Evolutionary conservation across 345 rosid species (phyloP).

Genomic region (Rhodomyrtus tomentosa): DNA sequence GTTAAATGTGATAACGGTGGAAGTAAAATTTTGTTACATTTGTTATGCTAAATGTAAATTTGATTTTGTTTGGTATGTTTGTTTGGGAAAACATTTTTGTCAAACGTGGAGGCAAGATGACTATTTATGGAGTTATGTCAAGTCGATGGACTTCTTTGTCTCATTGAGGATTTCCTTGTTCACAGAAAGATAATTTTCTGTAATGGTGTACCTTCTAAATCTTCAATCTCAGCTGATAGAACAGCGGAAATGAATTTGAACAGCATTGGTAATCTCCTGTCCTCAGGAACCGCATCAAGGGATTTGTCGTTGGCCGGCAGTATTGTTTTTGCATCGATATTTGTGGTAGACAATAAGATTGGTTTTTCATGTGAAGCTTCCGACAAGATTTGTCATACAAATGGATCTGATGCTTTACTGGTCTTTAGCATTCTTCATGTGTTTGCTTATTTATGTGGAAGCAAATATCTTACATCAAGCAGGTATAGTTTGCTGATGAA

Average conservation of each 20-base stretch:
- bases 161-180: slow-evolving; percentile 35
- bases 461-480: slow-evolving; percentile 21
- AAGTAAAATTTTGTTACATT: not conserved
- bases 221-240: slow-evolving; percentile 11
- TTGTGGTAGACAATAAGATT: slow-evolving; percentile 28
- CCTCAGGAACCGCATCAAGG: slow-evolving; percentile 34
- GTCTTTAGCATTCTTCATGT: slow-evolving; percentile 58
- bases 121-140: too few relatives aligned
- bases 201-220: slow-evolving; percentile 17
- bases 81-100: slow-evolving; percentile 25
- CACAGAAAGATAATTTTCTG: slow-evolving; percentile 32
- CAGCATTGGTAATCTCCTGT: slow-evolving; percentile 22
- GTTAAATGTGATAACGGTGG: not conserved
- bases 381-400: slow-evolving; percentile 32
- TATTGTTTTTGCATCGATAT: slow-evolving; percentile 49
- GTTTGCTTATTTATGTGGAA: slow-evolving; percentile 56
- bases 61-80: not conserved
- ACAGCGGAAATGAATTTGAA: slow-evolving; percentile 18
- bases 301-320: slow-evolving; percentile 60
- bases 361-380: slow-evolving; percentile 50
- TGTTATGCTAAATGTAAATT: not conserved
- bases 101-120: slow-evolving; percentile 36
- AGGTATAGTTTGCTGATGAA: slow-evolving; percentile 26
- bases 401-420: slow-evolving; percentile 19
- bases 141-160: slow-evolving; percentile 44